These are phyloP conservation scores for Multifurca ochricompacta DNA, from an alignment of 768 basidiomycete genomes.

Conservation along the genomic window DNA sequence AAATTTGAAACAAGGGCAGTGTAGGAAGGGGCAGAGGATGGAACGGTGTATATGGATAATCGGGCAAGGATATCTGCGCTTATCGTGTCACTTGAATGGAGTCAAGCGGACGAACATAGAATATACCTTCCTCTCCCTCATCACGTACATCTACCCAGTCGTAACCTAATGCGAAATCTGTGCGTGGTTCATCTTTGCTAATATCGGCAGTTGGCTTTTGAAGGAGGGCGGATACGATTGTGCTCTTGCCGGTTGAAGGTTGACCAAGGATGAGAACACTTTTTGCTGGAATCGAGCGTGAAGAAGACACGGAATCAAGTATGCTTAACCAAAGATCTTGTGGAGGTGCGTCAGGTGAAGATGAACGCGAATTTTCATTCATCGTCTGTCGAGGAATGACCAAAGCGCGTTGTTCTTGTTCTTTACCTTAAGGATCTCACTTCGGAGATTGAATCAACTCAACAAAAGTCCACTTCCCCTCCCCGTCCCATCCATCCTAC, in stretches of 20 bases:
- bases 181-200: slow-evolving; percentile 47
- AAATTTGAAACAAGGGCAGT: slow-evolving; percentile 70
- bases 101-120: not conserved
- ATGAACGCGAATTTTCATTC: slow-evolving; percentile 41
- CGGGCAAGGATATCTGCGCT: slow-evolving; percentile 76
- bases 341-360: slow-evolving; percentile 67
- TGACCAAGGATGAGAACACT: slow-evolving; percentile 81
- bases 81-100: not conserved
- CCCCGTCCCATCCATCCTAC: too few relatives aligned
- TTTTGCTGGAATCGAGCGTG: slow-evolving; percentile 77
- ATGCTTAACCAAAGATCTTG: slow-evolving; percentile 91
- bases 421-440: too few relatives aligned
- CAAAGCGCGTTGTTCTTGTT: not conserved
- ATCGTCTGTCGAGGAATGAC: slow-evolving; percentile 9
- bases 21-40: slow-evolving; percentile 66
- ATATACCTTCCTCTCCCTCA: slow-evolving; percentile 88
- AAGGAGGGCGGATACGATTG: slow-evolving; percentile 61
- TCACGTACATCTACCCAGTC: slow-evolving; percentile 88
- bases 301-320: slow-evolving; percentile 76
- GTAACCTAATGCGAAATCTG: slow-evolving; percentile 85
- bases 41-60: slow-evolving; percentile 85
- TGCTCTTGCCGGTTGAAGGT: slow-evolving; percentile 70
- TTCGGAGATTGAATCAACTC: too few relatives aligned
- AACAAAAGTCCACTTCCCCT: too few relatives aligned
- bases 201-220: slow-evolving; percentile 55